A percentile compares a stretch with the other conserved stretches of the same genome.
phyloP scores from a whole-genome alignment of 352 stramenopile genomes.

The Blastocystis hominis region DNA sequence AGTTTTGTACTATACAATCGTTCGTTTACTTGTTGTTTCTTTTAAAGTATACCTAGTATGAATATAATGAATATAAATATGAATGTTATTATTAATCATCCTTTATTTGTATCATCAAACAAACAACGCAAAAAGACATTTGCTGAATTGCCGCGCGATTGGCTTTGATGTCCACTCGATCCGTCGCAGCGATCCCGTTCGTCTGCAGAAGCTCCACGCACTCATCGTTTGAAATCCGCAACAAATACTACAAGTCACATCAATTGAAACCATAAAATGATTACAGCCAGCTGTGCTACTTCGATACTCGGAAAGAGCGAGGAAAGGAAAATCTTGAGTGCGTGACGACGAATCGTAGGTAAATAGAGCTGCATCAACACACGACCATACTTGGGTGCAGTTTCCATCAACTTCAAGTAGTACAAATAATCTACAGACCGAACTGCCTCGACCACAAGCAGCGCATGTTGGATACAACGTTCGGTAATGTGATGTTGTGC shows the following conservation, averaged over 20 bases:
- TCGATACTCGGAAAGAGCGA: neutral
- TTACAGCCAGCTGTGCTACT: neutral
- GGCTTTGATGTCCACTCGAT: neutral
- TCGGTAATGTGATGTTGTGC: neutral
- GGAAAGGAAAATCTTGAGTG: neutral
- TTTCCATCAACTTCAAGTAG: neutral
- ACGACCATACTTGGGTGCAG: neutral
- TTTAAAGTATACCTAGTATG: no score
- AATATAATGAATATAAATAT: no score
- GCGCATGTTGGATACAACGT: neutral
- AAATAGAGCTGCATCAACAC: neutral
- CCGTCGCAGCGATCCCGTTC: neutral
- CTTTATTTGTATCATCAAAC: neutral
- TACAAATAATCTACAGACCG: neutral
- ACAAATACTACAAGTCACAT: neutral
- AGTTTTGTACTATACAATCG: constrained; percentile 63
- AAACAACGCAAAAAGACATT: neutral
- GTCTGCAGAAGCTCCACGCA: neutral
- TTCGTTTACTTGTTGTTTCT: neutral
- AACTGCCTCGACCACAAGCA: constrained; percentile 11
- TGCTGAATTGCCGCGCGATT: neutral
- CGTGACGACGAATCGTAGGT: neutral
- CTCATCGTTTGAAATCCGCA: neutral
- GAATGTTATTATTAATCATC: no score
- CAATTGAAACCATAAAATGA: neutral